A percentile compares a stretch with the other conserved stretches of the same genome.
Conservation (phyloP, 2,329 filamentous ascomycete genomes). For the Colletotrichum incanum region DNA sequence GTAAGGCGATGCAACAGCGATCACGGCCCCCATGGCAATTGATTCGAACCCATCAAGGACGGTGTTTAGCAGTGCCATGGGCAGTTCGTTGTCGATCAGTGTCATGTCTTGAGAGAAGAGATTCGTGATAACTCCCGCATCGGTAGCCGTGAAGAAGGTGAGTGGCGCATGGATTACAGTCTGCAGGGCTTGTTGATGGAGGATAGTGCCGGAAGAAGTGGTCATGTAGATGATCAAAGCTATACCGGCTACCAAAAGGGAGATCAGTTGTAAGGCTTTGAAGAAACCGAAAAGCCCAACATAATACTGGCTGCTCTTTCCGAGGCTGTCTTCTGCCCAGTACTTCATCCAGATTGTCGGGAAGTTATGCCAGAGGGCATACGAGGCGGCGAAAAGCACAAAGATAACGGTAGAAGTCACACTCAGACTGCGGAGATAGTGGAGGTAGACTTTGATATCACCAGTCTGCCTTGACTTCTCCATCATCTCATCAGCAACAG, state of each 20-base stretch:
- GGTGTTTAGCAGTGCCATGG: conserved; percentile 49
- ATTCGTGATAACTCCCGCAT: conserved; percentile 55
- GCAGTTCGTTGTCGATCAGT: conserved; percentile 54
- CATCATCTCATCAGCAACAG: conserved; percentile 17
- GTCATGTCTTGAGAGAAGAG: conserved; percentile 58
- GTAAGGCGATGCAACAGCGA: conserved; percentile 57
- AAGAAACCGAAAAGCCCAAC: conserved; percentile 46
- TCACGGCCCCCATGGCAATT: conserved; percentile 60
- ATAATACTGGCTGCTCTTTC: conserved; percentile 41
- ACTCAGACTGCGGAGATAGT: conserved; percentile 45
- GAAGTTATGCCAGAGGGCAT: conserved; percentile 44
- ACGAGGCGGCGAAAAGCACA: conserved; percentile 9
- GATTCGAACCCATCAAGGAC: conserved; percentile 40
- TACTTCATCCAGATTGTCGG: conserved; percentile 53
- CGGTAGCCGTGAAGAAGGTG: conserved; percentile 55
- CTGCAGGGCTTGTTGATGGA: conserved; percentile 47
- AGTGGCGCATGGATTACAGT: conserved; percentile 52
- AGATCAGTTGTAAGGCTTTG: conserved; percentile 38
- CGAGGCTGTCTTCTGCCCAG: conserved; percentile 47
- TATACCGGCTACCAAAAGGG: conserved; percentile 39
- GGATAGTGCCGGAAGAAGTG: conserved; percentile 43
- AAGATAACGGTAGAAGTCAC: conserved; percentile 4
- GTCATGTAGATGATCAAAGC: conserved; percentile 46
- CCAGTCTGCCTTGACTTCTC: conserved; percentile 42
- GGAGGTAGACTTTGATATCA: conserved; percentile 46